These are phyloP conservation scores for Dioscorea alata DNA, from an alignment of 106 monocot genomes.

Conservation along the genomic window DNA sequence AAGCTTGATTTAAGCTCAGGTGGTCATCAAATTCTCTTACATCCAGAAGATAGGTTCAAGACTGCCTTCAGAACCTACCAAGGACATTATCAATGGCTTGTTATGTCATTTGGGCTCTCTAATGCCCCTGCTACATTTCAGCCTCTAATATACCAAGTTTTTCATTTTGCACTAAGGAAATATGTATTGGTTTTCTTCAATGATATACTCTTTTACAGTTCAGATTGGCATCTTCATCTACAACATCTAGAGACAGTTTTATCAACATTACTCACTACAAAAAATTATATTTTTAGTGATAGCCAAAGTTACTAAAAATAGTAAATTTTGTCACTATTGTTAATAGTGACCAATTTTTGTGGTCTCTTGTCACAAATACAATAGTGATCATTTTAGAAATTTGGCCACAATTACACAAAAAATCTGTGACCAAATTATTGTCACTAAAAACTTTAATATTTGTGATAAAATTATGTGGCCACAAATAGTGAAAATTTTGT, in stretches of 20 bases:
- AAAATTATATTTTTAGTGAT: too few species aligned
- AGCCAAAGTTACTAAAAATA: too few species aligned
- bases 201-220: not conserved
- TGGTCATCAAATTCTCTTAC: not conserved
- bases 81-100: not conserved
- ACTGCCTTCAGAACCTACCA: not conserved
- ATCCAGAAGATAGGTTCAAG: not conserved
- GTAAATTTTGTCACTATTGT: too few species aligned
- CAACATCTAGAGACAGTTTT: not conserved
- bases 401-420: too few species aligned
- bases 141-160: not conserved
- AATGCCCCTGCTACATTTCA: not conserved
- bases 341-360: too few species aligned
- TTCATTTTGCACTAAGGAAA: not conserved
- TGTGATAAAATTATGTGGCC: too few species aligned
- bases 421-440: too few species aligned
- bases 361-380: too few species aligned
- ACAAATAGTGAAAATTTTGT: too few species aligned
- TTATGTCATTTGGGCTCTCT: not conserved
- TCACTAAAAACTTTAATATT: too few species aligned
- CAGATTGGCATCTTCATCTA: not conserved
- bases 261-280: too few species aligned
- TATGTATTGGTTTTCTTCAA: not conserved
- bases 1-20: not conserved
- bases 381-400: too few species aligned